A percentile compares a stretch with the other conserved stretches of the same genome.
phyloP scores from a whole-genome alignment of 768 basidiomycete genomes.

The Epithele typhae region DNA sequence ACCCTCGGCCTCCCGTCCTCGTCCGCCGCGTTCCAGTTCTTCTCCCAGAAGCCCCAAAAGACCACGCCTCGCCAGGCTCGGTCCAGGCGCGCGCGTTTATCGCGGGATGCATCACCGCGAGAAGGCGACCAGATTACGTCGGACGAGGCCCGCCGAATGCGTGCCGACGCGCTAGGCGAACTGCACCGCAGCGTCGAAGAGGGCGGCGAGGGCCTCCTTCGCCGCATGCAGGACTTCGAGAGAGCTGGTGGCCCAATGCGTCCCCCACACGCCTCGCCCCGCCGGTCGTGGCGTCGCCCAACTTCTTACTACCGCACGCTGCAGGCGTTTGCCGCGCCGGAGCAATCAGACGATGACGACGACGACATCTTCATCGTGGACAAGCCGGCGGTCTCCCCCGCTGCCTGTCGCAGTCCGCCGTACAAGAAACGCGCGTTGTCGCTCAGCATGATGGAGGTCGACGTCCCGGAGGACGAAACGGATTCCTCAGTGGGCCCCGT shows the following conservation, averaged over 20 bases:
- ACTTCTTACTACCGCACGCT: conserved; percentile 12
- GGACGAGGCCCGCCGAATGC: conserved; percentile 40
- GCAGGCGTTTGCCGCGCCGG: conserved; percentile 3
- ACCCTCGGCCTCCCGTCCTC: conserved; percentile 21
- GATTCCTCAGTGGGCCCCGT: conserved; percentile 12
- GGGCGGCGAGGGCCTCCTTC: conserved; percentile 63
- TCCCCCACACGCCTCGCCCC: not conserved
- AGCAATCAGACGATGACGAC: conserved; percentile 31
- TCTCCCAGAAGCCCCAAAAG: conserved; percentile 16
- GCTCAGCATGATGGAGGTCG: conserved; percentile 39
- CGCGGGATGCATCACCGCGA: conserved; percentile 9
- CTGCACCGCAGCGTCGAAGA: conserved; percentile 58
- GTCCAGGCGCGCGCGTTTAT: conserved; percentile 4
- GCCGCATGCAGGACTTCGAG: conserved; percentile 73
- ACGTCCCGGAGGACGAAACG: conserved; percentile 19
- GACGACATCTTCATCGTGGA: conserved; percentile 59
- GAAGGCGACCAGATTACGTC: conserved; percentile 7
- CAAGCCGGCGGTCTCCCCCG: conserved; percentile 25
- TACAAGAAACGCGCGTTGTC: conserved; percentile 43
- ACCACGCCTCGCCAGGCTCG: not conserved
- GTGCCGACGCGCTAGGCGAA: conserved; percentile 62
- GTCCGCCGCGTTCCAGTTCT: conserved; percentile 31
- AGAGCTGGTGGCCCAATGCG: conserved; percentile 36
- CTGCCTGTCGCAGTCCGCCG: conserved; percentile 5
- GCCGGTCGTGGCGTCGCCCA: conserved; percentile 5